Base-by-base conservation (phyloP, 116 monocot species). In the Cymodocea nodosa region DNA sequence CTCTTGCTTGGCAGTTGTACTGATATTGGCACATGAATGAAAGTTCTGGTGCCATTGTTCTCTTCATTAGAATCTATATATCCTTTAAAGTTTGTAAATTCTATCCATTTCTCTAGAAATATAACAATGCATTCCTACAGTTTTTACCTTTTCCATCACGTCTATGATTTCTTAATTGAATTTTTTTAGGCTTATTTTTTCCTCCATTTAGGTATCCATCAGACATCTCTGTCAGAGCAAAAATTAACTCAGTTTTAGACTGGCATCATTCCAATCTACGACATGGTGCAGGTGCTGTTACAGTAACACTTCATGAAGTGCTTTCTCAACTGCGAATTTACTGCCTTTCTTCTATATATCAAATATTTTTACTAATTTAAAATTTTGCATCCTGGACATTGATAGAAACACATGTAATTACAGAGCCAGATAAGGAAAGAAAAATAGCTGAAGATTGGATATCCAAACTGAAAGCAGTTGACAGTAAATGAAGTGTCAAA, bases 211-310 rank as follows among this genome's bases (percentile, higher is more conserved):
- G 95, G 95, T 97, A 97, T 74, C 91, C 95, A 61, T 71, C 87
- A 56, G 95, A 97, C 78, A 54, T 85, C 49, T 78, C 66, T 23
- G 75, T 0, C 19, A 81, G 83, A 74, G 91, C 85, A 50, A 90
- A 82, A 90, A 76, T 85, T 56, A 79, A 97, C 37, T 77, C 95
- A 8, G 68, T 90, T 54, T 77, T 97, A 80, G 95, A 97, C 75
- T 97, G 95, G 95, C 91, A 97, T 83, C 95, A 97, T 76, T 76
- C 80, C 15, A 97, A 90, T 75, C 67, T 97, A 51, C 85, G 91
- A 23, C 78, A 55, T 52, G 91, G 85, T 74, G 23, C 79, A 87
- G 75, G 95, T 97, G 56, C 14, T 53, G 14, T 8, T 34, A 25
- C n/a, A 44, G n/a, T 63, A 44, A 12, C 19, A 23, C 24, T 6